Evolutionary conservation across 1,284 basidiomycete species (phyloP).

Genomic region (Ustilago bromivora): DNA sequence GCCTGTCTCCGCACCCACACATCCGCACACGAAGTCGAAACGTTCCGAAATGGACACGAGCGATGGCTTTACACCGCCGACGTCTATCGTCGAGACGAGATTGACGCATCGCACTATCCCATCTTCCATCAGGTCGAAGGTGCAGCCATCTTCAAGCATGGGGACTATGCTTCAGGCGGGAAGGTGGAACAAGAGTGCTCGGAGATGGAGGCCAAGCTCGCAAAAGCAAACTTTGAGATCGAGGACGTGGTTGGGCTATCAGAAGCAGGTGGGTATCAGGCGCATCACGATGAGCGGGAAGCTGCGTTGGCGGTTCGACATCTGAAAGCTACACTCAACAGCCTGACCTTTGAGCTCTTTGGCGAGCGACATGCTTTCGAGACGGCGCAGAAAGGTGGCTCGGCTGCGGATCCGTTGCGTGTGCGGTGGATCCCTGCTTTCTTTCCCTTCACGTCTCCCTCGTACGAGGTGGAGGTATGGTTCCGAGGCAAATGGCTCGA

Average conservation of each 20-base stretch:
- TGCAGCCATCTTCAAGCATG: slow-evolving; percentile 78
- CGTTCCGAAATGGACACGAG: slow-evolving; percentile 81
- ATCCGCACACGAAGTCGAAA: slow-evolving; percentile 95
- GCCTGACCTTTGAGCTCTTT: slow-evolving; percentile 86
- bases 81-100: slow-evolving; percentile 98
- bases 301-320: slow-evolving; percentile 79
- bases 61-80: slow-evolving; percentile 96
- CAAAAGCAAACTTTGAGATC: slow-evolving; percentile 76
- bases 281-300: slow-evolving; percentile 75
- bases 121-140: slow-evolving; percentile 99
- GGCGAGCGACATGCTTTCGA: slow-evolving; percentile 69
- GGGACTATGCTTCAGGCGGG: slow-evolving; percentile 71
- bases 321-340: slow-evolving; percentile 91
- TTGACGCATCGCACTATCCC: slow-evolving; percentile 95
- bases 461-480: slow-evolving; percentile 97
- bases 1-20: slow-evolving; percentile 97
- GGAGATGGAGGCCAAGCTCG: slow-evolving; percentile 73
- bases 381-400: slow-evolving; percentile 67
- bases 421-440: slow-evolving; percentile 98
- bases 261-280: slow-evolving; percentile 83
- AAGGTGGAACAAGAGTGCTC: slow-evolving; percentile 74
- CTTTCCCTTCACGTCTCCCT: slow-evolving; percentile 97
- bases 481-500: slow-evolving; percentile 97
- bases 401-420: slow-evolving; percentile 75
- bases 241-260: slow-evolving; percentile 82